Base-by-base conservation (phyloP, 768 basidiomycete genomes). In the Hebeloma cylindrosporum region DNA sequence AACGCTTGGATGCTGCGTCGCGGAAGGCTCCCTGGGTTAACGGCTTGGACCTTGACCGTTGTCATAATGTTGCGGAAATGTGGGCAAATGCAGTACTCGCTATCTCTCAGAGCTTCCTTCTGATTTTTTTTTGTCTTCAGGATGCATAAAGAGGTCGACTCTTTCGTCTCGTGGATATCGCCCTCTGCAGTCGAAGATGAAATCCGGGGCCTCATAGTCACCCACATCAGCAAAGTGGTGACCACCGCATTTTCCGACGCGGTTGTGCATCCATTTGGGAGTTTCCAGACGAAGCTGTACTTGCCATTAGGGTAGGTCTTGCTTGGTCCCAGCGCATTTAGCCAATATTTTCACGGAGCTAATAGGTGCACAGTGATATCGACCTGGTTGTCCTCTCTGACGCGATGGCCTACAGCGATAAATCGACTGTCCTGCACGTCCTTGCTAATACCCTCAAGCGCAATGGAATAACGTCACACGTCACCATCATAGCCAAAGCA, bases 281-380 rank as follows among this genome's bases (percentile, higher is more conserved):
- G 88, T 60, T 95, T 84, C 62, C 83, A 88, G 60, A 98, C 95
- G 5, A 91, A 92, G 58, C 70, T 98, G 10, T 99, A 98, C 63
- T 76, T 98, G 16, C 95, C 96, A 3, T 71, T 79, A 40, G 94
- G 94, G 94, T 96, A 63, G 59, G 87, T 55, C 8, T 17, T n/a
- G n/a, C 25, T 37, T 6, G 22, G 21, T 3, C 17, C 5, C 35
- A 14, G 20, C 3, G 5, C n/a, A 22, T 46, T 39, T 25, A 14
- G 7, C 35, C 28, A 47, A 50, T 22, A 27, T 52, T 28, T 58
- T 21, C n/a, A n/a, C n/a, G n/a, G 17, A 13, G 42, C 42, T 64
- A 37, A 58, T 47, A 44, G 36, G 35, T 28, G 31, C 18, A 23
- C 62, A 95, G 95, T 20, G 96, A 98, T 63, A 96, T 98, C 55